phyloP scores from a whole-genome alignment of 805 yeast genomes.

The Nematodospora valgi region DNA sequence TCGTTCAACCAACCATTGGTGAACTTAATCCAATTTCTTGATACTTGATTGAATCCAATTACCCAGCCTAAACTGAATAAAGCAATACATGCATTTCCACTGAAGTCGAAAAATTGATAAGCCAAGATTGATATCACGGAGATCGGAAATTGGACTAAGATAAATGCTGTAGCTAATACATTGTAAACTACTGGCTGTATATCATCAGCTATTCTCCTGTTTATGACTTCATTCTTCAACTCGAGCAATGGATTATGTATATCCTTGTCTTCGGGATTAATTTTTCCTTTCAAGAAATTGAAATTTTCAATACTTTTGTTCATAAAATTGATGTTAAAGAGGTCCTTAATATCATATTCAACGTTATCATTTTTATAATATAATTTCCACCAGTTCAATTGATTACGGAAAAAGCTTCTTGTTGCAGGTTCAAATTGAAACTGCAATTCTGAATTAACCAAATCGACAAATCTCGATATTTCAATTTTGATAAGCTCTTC shows the following conservation, averaged over 20 bases:
- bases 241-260: slow-evolving; percentile 27
- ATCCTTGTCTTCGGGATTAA: slow-evolving; percentile 17
- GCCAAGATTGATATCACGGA: slow-evolving; percentile 27
- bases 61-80: slow-evolving; percentile 36
- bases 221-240: slow-evolving; percentile 29
- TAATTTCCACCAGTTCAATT: slow-evolving; percentile 40
- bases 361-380: slow-evolving; percentile 41
- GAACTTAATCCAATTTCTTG: slow-evolving; percentile 32
- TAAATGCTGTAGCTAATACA: slow-evolving; percentile 24
- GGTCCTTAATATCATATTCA: slow-evolving; percentile 41
- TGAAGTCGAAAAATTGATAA: slow-evolving; percentile 31
- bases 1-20: slow-evolving; percentile 24
- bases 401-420: slow-evolving; percentile 23
- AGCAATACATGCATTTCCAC: slow-evolving; percentile 30
- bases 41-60: slow-evolving; percentile 39
- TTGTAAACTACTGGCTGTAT: slow-evolving; percentile 36
- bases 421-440: slow-evolving; percentile 30
- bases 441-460: slow-evolving; percentile 37
- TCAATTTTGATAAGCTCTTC: slow-evolving; percentile 20
- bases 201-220: slow-evolving; percentile 24
- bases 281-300: slow-evolving; percentile 36
- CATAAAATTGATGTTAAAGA: slow-evolving; percentile 33
- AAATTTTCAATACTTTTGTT: slow-evolving; percentile 34
- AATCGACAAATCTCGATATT: slow-evolving; percentile 24
- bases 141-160: slow-evolving; percentile 38